Conservation (phyloP, 164 flowering plant genomes). For the Umbilicus rupestris region DNA sequence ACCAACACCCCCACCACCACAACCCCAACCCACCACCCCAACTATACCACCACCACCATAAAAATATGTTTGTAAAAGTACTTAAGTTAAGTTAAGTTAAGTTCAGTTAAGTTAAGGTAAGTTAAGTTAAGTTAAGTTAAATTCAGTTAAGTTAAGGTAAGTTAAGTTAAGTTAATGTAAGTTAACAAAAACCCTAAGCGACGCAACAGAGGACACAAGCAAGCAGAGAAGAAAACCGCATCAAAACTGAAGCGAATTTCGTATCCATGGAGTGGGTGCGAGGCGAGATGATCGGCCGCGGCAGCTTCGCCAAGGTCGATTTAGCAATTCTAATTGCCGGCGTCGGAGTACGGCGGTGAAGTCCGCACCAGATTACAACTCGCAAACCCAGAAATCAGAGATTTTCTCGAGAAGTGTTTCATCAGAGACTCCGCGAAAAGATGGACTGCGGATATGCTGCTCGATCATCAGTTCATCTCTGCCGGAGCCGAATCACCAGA, state of each 20-base stretch:
- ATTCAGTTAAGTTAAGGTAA: no score
- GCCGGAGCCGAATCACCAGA: not conserved
- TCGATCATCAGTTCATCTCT: conserved; percentile 53
- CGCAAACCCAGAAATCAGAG: conserved; percentile 40
- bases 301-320: conserved; percentile 43
- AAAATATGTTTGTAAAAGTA: no score
- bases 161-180: no score
- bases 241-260: not conserved
- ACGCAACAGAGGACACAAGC: not conserved
- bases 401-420: conserved; percentile 59
- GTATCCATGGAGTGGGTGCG: conserved; percentile 49
- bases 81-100: no score
- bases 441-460: conserved; percentile 80
- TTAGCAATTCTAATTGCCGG: conserved; percentile 23
- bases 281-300: conserved; percentile 45
- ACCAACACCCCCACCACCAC: no score
- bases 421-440: conserved; percentile 46
- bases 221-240: not conserved
- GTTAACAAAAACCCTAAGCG: no score
- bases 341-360: conserved; percentile 40
- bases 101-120: no score
- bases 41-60: no score
- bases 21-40: no score
- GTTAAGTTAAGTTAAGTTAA: no score
- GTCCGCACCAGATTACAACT: conserved; percentile 18